Evolutionary conservation across 1,284 basidiomycete genomes (phyloP), one percentile per base, ranked within the genome.

Genomic region (Cryptococcus amylolentus): DNA sequence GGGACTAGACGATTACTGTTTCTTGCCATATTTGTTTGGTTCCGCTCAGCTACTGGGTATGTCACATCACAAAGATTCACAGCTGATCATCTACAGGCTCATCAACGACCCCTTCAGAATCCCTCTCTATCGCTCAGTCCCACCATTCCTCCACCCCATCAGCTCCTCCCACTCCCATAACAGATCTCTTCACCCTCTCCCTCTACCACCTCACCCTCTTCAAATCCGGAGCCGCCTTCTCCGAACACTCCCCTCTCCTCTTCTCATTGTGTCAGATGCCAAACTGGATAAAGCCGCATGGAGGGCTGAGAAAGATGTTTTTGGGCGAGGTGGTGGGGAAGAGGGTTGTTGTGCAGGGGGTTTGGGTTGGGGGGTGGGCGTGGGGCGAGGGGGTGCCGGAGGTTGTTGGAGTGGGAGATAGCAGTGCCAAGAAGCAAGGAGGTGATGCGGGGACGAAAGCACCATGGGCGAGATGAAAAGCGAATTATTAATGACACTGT

Each of bases 251-350:
- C 38, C 93, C 95, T 0, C 86, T 97, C 63, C 80, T 98, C 18
- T 81, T 92, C 75, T 86, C 88, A 52, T 90, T 98, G 52, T 88
- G 91, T 1, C 82, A 84, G 1, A 92, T 98, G 16, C 86, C 87
- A 9, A 85, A 84, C 58, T 99, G 92, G 90, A 77, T 80, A 38
- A 98, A 98, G 75, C 89, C 95, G 18, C 88, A 94, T 71, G 83
- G 81, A 5, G 96, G 96, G 2, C 76, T 98, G 62, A 83, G 91
- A 68, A 97, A 96, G 80, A 98, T 98, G 94, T 98, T 94, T 76
- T 84, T 89, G 82, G 92, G 87, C 14, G 95, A 98, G 76, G 93
- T 97, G n/a, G 79, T 97, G 31, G 85, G 87, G 10, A 98, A 98
- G 77, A 83, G 88, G n/a, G 94, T 96, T 13, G 95, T 98, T 4